Evolutionary conservation across 2,329 filamentous ascomycete genomes (phyloP).

Genomic region (Chaetomiaceae sp.): DNA sequence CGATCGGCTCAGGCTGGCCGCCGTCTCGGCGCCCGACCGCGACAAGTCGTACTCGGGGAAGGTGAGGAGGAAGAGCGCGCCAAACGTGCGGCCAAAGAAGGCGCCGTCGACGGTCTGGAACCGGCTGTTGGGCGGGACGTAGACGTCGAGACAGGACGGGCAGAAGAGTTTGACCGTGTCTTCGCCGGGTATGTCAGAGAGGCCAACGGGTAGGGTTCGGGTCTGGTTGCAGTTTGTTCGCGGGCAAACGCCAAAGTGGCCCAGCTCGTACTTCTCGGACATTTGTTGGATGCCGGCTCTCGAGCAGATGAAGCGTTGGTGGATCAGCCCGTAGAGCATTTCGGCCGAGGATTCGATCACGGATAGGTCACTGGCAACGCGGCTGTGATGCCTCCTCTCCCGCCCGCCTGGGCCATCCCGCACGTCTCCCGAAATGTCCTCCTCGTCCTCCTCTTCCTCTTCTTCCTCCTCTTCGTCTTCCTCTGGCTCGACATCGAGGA

Average conservation of each 20-base stretch:
- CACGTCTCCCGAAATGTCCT: constrained; percentile 64
- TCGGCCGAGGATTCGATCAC: constrained; percentile 98
- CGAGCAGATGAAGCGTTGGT: constrained; percentile 97
- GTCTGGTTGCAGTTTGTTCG: constrained; percentile 87
- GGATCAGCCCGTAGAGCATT: constrained; percentile 95
- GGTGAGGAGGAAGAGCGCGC: constrained; percentile 94
- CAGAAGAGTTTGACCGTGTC: constrained; percentile 99
- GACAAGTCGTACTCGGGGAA: constrained; percentile 93
- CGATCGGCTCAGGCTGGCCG: constrained; percentile 39
- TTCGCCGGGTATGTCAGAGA: constrained; percentile 90
- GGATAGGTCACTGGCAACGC: constrained; percentile 87
- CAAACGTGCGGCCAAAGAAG: constrained; percentile 97
- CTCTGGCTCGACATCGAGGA: constrained; percentile 94
- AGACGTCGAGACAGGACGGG: constrained; percentile 92
- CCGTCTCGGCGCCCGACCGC: constrained; percentile 60
- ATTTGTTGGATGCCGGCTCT: constrained; percentile 96
- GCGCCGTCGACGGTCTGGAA: constrained; percentile 97
- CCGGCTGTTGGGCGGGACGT: constrained; percentile 92
- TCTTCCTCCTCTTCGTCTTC: constrained; percentile 86
- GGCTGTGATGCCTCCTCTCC: constrained; percentile 72
- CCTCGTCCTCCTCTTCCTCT: constrained; percentile 70
- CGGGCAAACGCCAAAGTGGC: constrained; percentile 95
- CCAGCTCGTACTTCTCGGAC: constrained; percentile 97
- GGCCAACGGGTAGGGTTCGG: constrained; percentile 85
- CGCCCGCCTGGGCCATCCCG: constrained; percentile 49